Conservation (phyloP, 192 early-diverging fungal genomes). For the Linnemannia schmuckeri region DNA sequence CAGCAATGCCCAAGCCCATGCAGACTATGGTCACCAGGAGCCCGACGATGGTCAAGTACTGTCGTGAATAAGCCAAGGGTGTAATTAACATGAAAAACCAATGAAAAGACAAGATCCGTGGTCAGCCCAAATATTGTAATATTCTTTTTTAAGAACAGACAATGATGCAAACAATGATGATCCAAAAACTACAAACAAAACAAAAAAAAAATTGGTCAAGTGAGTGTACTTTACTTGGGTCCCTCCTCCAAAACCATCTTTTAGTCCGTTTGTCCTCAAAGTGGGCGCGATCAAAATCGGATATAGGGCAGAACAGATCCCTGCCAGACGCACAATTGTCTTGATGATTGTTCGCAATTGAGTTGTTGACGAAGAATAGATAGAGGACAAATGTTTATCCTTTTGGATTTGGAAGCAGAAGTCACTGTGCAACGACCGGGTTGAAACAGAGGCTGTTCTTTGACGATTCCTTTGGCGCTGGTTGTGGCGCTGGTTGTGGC, state of each 20-base stretch:
- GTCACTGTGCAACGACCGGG: neutral
- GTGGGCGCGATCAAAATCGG: conserved; percentile 2
- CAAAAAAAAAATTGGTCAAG: neutral
- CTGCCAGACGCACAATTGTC: conserved; percentile 13
- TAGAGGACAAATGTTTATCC: neutral
- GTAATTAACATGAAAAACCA: conserved; percentile 5
- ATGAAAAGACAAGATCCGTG: neutral
- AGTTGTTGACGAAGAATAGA: neutral
- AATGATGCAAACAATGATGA: neutral
- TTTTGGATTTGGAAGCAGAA: neutral
- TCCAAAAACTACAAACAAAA: neutral
- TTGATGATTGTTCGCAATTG: neutral
- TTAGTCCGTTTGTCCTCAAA: neutral
- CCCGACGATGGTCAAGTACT: conserved; percentile 37
- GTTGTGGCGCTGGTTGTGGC: neutral
- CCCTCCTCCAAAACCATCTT: conserved; percentile 30
- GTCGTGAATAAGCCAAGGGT: neutral
- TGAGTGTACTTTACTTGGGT: conserved; percentile 20
- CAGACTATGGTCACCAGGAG: conserved; percentile 23
- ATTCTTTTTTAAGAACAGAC: conserved; percentile 7
- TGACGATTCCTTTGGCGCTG: neutral
- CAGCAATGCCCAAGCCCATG: neutral
- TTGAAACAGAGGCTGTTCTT: neutral
- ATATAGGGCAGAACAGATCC: conserved; percentile 5
- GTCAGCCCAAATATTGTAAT: neutral